Evolutionary conservation across 2,329 filamentous ascomycete species (phyloP).

Genomic region (Hypoxylon sp.): DNA sequence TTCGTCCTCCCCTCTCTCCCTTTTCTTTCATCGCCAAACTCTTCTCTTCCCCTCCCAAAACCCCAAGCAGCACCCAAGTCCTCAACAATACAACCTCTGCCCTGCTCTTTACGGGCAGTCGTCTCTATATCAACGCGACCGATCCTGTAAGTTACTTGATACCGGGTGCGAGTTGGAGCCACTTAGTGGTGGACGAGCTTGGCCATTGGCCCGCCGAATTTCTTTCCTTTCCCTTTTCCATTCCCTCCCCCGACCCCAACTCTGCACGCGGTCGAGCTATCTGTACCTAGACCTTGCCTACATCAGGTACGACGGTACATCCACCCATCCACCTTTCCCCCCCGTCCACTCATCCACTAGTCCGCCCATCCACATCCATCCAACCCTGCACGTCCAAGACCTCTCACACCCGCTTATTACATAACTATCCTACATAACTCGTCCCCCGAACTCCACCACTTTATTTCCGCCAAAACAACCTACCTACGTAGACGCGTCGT

Average conservation of each 20-base stretch:
- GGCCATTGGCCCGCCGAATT: conserved; percentile 29
- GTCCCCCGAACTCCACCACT: conserved; percentile 5
- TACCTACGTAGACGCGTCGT: conserved; percentile 46
- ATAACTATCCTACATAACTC: conserved; percentile 13
- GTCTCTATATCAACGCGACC: conserved; percentile 12
- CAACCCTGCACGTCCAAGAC: conserved; percentile 6
- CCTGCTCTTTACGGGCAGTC: not conserved
- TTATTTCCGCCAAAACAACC: conserved; percentile 45
- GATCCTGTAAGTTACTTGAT: conserved; percentile 17
- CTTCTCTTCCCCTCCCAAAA: conserved; percentile 13
- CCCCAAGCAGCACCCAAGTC: not conserved
- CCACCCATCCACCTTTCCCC: too few species aligned
- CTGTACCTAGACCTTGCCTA: conserved; percentile 11
- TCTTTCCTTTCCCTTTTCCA: conserved; percentile 23
- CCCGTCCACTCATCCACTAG: conserved; percentile 4
- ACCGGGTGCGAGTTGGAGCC: conserved; percentile 23
- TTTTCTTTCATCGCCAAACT: conserved; percentile 20
- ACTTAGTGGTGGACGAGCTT: conserved; percentile 7
- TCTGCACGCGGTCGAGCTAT: conserved; percentile 1
- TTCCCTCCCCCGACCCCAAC: conserved; percentile 19
- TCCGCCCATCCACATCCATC: conserved; percentile 6
- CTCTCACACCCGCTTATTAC: conserved; percentile 12
- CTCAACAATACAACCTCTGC: not conserved
- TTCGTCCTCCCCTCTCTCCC: conserved; percentile 14
- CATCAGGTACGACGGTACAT: conserved; percentile 10